phyloP scores from a whole-genome alignment of 257 asterid species.

The Oldenlandia corymbosa region DNA sequence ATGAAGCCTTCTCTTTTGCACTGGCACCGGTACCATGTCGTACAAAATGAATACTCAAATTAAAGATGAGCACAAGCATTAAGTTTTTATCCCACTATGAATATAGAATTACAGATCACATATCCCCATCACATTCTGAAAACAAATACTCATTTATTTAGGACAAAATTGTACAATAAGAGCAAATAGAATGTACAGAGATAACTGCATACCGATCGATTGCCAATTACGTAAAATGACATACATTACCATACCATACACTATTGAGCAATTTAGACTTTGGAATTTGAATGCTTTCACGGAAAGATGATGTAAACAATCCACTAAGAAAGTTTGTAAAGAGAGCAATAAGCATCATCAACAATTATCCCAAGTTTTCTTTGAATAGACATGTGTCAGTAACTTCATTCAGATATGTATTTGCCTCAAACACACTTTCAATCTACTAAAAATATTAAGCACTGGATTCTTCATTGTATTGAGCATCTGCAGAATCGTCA shows the following conservation, averaged over 20 bases:
- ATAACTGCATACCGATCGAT: neutral
- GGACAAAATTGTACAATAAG: neutral
- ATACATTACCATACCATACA: neutral
- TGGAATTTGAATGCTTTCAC: neutral
- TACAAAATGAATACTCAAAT: slow-evolving; percentile 7
- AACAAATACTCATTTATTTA: no score
- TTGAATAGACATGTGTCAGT: neutral
- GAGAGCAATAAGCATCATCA: neutral
- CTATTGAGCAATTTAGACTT: neutral
- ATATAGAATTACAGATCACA: no score
- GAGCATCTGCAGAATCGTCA: no score
- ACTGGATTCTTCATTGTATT: no score
- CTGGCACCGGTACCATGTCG: slow-evolving; percentile 33
- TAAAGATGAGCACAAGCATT: no score
- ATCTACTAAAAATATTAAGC: neutral
- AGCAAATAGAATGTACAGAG: neutral
- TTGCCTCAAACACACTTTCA: neutral
- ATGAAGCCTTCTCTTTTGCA: slow-evolving; percentile 93
- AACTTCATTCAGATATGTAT: neutral
- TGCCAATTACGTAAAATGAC: neutral
- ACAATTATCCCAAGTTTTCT: neutral
- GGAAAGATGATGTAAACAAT: neutral
- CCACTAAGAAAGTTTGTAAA: neutral
- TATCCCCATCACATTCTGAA: no score
- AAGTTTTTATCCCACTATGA: no score